Evolutionary conservation across 176 grass and related monocot genomes (phyloP), one percentile per base, ranked within the genome.

Genomic region (Poa pratensis): DNA sequence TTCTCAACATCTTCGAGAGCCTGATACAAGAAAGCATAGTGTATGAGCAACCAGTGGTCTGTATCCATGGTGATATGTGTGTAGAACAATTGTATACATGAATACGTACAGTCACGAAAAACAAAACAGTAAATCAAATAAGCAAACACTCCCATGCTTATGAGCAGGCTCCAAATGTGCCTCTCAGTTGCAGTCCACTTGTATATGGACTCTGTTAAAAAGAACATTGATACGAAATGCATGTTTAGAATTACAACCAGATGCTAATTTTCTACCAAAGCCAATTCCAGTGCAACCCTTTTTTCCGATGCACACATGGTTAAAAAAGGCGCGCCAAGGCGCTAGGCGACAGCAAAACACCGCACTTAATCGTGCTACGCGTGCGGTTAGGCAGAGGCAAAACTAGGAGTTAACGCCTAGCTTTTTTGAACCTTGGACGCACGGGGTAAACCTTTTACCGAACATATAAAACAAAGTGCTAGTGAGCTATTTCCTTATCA

Each of bases 1-100:
- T 96, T 99, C 83, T 99, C 94, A 42, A 88, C 94, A 74, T 96
- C 97, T 88, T 99, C 97, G 1, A 92, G 91, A 86, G 91, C 97
- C 97, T 99, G 61, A 70, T 54, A 90, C 49, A 19, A 61, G 50
- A 77, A 86, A 12, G 5, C 24, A 3, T 37, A 35, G 46, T 67
- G 27, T 45, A 43, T 90, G 66, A 83, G 67, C n/a, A 66, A 68
- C 37, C 18, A 69, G 50, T 39, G 8, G 13, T 76, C 14, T 68
- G 13, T 58, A 75, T 74, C 18, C 55, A 80, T 71, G 18, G 23
- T 57, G 34, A 26, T 73, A 4, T 46, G 24, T 73, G 63, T 78
- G 24, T 39, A 65, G 60, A 46, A 65, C 7, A 66, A 28, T 28
- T 79, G 10, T 18, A 57, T 16, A 86, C 13, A 6, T 23, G n/a